A percentile compares a stretch with the other conserved stretches of the same genome.
Conservation (phyloP, 1,284 basidiomycete species). For the Flammula alnicola region DNA sequence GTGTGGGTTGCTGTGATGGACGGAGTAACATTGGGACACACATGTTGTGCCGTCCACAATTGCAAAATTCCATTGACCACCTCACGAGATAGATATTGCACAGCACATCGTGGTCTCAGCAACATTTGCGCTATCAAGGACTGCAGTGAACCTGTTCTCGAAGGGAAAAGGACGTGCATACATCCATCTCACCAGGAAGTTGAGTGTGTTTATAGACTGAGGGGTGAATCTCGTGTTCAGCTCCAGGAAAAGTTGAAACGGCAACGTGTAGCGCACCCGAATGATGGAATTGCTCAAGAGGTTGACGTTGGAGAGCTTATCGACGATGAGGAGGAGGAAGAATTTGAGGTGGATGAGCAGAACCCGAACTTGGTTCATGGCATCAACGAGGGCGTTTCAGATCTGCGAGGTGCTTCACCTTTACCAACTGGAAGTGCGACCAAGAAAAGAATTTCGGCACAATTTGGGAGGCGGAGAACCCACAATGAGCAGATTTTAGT, state of each 20-base stretch:
- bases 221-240: slow-evolving; percentile 9
- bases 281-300: slow-evolving; percentile 7
- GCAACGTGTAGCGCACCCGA: slow-evolving; percentile 1
- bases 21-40: slow-evolving; percentile 13
- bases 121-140: slow-evolving; percentile 8
- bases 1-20: slow-evolving; percentile 15
- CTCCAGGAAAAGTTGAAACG: slow-evolving; percentile 7
- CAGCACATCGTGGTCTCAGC: slow-evolving; percentile 1
- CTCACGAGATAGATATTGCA: slow-evolving; percentile 11
- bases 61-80: slow-evolving; percentile 14
- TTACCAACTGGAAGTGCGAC: too few species aligned
- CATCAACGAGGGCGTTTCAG: background rate
- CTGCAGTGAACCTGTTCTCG: background rate
- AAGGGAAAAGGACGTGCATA: slow-evolving; percentile 9
- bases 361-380: background rate
- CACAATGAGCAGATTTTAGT: slow-evolving; percentile 17
- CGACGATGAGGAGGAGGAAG: slow-evolving; percentile 7
- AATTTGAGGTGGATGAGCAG: background rate
- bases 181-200: slow-evolving; percentile 8
- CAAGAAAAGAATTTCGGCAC: slow-evolving; percentile 4
- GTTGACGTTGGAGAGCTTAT: background rate
- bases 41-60: slow-evolving; percentile 9
- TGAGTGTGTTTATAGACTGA: background rate
- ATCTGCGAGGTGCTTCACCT: background rate
- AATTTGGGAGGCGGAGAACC: slow-evolving; percentile 12